phyloP scores from a whole-genome alignment of 768 basidiomycete genomes.

The Leccinum boreale region DNA sequence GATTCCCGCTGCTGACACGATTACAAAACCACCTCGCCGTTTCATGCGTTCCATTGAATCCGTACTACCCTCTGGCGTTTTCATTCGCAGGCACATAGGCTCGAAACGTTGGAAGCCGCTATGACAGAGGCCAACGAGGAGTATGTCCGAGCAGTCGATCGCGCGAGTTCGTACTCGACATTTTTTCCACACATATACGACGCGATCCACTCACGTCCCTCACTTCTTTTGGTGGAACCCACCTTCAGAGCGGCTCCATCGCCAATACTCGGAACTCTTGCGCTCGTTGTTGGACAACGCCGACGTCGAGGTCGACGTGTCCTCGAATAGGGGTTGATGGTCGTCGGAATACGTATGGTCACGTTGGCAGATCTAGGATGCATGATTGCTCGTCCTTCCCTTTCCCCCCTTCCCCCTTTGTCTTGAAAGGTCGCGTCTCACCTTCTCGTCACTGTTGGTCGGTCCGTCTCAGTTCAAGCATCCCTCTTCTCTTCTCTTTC shows the following conservation, averaged over 20 bases:
- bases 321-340: not conserved
- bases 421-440: not conserved
- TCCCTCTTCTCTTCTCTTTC: not conserved
- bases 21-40: not conserved
- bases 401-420: too few relatives aligned
- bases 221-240: not conserved
- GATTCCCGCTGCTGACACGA: not conserved
- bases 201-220: not conserved
- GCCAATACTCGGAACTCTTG: constrained; percentile 57
- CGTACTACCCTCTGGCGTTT: not conserved
- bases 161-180: constrained; percentile 59
- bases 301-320: constrained; percentile 34
- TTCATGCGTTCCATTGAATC: not conserved
- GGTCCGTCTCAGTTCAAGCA: not conserved
- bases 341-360: not conserved
- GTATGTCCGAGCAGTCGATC: constrained; percentile 66
- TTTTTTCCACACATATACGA: not conserved
- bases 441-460: not conserved
- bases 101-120: constrained; percentile 64
- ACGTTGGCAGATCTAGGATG: not conserved
- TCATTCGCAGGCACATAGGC: constrained; percentile 52
- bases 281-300: constrained; percentile 55
- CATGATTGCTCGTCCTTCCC: too few relatives aligned
- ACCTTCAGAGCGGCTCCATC: constrained; percentile 51
- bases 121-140: constrained; percentile 73